Evolutionary conservation across 2,329 filamentous ascomycete genomes (phyloP).

Genomic region (Fusarium guadeloupense): DNA sequence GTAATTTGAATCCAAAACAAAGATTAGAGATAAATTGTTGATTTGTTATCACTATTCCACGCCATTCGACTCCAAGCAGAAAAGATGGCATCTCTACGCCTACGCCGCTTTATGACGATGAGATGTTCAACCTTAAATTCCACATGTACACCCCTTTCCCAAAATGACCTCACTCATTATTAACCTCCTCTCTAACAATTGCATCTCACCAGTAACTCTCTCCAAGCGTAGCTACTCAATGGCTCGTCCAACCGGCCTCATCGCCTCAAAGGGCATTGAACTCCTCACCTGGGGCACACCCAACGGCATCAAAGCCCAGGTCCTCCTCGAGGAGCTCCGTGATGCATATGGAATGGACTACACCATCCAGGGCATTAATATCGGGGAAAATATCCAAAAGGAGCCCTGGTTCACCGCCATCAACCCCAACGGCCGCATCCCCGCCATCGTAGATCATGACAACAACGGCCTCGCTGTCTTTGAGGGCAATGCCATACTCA

Average conservation of each 20-base stretch:
- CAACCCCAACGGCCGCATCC: constrained; percentile 72
- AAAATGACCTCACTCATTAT: not conserved
- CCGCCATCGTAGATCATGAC: constrained; percentile 73
- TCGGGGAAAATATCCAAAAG: constrained; percentile 70
- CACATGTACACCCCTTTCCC: not conserved
- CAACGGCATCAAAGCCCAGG: constrained; percentile 66
- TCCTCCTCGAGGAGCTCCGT: constrained; percentile 72
- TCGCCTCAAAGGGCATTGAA: constrained; percentile 71
- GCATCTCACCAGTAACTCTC: not conserved
- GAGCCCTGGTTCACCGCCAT: constrained; percentile 71
- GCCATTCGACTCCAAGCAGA: not conserved
- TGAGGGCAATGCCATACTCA: constrained; percentile 77
- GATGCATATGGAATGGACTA: constrained; percentile 71
- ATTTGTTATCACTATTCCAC: not conserved
- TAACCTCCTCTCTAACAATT: not conserved
- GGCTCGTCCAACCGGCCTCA: constrained; percentile 60
- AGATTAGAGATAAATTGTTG: not conserved
- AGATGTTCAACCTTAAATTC: not conserved
- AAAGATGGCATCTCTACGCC: constrained; percentile 1
- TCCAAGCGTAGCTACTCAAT: constrained; percentile 29
- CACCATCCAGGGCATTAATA: constrained; percentile 67
- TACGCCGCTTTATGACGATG: not conserved
- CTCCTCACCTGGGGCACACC: constrained; percentile 67
- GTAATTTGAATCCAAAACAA: not conserved
- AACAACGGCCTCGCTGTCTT: constrained; percentile 71